Conservation (phyloP, 495 filamentous ascomycete species). For the Pseudomonodictys pantanalensis region DNA sequence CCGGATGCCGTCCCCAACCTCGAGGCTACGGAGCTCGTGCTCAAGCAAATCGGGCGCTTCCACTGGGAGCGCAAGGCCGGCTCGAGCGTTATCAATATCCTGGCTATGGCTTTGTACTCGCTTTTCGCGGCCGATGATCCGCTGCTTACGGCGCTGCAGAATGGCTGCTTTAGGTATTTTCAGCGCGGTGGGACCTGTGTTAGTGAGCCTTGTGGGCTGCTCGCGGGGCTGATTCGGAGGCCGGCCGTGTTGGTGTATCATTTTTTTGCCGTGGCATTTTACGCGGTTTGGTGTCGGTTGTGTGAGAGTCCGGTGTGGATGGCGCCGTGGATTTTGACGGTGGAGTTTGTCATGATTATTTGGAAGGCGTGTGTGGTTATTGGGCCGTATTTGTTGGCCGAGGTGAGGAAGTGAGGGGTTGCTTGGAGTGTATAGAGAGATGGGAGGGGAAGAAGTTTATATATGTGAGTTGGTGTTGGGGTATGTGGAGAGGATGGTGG, state of each 20-base stretch:
- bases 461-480: background rate
- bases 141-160: conserved; percentile 75
- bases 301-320: background rate
- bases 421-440: too few relatives aligned
- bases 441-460: background rate
- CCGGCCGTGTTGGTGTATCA: conserved; percentile 82
- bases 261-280: conserved; percentile 90
- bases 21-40: conserved; percentile 60
- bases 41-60: conserved; percentile 68
- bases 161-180: conserved; percentile 93
- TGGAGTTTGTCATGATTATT: conserved; percentile 23
- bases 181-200: conserved; percentile 67
- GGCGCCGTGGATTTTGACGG: conserved; percentile 20
- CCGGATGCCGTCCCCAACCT: conserved; percentile 65
- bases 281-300: conserved; percentile 70
- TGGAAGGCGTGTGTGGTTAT: conserved; percentile 35
- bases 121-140: conserved; percentile 83
- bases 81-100: conserved; percentile 88
- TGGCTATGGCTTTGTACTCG: conserved; percentile 85
- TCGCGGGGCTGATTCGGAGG: conserved; percentile 77
- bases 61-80: conserved; percentile 84
- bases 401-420: conserved; percentile 31
- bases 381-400: conserved; percentile 34
- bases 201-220: conserved; percentile 73
- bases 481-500: too few relatives aligned